These are phyloP conservation scores for Daldinia vernicosa DNA, from an alignment of 495 filamentous ascomycete species.

Conservation along the genomic window DNA sequence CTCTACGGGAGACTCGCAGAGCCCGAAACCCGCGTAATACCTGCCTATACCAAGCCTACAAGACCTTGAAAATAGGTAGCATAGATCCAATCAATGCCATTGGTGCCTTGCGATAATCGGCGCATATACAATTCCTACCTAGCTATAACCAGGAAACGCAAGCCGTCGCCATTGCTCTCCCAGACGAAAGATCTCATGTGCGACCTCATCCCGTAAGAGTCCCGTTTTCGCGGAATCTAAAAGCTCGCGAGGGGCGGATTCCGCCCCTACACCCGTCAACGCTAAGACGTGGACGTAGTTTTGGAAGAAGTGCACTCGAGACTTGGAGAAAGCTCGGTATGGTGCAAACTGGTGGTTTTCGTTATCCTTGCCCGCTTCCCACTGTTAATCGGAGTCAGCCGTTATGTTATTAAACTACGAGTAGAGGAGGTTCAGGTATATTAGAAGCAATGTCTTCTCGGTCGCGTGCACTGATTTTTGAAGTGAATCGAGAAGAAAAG, in stretches of 20 bases:
- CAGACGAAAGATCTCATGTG: conserved; percentile 13
- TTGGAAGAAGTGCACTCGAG: conserved; percentile 10
- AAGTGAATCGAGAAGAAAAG: background rate
- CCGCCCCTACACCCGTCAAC: conserved; percentile 17
- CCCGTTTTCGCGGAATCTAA: background rate
- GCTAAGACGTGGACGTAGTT: conserved; percentile 21
- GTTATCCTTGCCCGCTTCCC: conserved; percentile 2
- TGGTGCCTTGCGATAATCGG: background rate
- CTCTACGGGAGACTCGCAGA: background rate
- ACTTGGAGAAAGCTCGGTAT: conserved; percentile 23
- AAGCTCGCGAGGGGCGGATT: conserved; percentile 14
- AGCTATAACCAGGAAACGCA: background rate
- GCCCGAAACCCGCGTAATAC: background rate
- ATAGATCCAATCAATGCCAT: background rate
- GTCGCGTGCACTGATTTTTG: background rate
- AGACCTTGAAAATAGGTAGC: background rate
- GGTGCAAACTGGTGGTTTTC: conserved; percentile 13
- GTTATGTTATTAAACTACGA: background rate
- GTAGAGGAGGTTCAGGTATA: too few species aligned
- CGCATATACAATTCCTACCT: background rate
- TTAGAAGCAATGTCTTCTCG: background rate
- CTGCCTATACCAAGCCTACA: background rate
- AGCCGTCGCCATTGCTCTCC: conserved; percentile 20
- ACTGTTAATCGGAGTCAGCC: background rate
- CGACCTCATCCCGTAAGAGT: conserved; percentile 6